phyloP scores from a whole-genome alignment of 2,329 filamentous ascomycete genomes.

The Thelonectria blattea region DNA sequence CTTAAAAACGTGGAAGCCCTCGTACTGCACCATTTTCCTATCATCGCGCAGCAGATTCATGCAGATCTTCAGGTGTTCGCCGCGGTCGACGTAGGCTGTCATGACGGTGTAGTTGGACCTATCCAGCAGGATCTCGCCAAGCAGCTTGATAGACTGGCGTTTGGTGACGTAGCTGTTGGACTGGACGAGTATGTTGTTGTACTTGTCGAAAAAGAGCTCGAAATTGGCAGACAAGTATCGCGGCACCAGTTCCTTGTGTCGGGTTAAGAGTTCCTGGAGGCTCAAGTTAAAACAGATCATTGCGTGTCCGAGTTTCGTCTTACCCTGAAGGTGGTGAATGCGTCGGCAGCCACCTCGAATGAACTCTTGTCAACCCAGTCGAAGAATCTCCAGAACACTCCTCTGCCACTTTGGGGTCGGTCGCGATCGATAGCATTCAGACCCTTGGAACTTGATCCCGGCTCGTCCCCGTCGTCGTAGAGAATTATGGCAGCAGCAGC shows the following conservation, averaged over 20 bases:
- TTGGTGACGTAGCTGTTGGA: conserved; percentile 98
- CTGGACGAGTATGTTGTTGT: conserved; percentile 86
- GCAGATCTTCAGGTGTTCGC: conserved; percentile 95
- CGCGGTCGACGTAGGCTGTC: conserved; percentile 94
- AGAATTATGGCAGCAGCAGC: conserved; percentile 88
- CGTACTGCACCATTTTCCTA: conserved; percentile 98
- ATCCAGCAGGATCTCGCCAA: conserved; percentile 93
- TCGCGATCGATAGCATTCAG: conserved; percentile 80
- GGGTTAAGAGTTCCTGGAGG: conserved; percentile 84
- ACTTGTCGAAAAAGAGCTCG: conserved; percentile 88
- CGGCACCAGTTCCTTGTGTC: conserved; percentile 89
- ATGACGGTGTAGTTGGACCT: conserved; percentile 97
- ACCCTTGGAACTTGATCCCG: conserved; percentile 75
- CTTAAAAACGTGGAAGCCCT: conserved; percentile 99
- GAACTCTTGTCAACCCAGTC: conserved; percentile 96
- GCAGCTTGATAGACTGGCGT: conserved; percentile 94
- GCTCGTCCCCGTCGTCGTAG: conserved; percentile 82
- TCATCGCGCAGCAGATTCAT: conserved; percentile 98
- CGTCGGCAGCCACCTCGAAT: conserved; percentile 96
- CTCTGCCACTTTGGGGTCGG: conserved; percentile 75
- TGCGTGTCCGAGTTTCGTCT: conserved; percentile 33
- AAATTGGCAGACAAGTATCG: conserved; percentile 90
- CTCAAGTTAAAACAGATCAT: conserved; percentile 16
- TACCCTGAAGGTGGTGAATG: conserved; percentile 96
- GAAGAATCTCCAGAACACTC: conserved; percentile 97